Percentiles rank a stretch among this genome's conserved stretches.
These are phyloP conservation scores for Paecilomyces formosus DNA, from an alignment of 2,329 filamentous ascomycete species.

Conservation along the genomic window DNA sequence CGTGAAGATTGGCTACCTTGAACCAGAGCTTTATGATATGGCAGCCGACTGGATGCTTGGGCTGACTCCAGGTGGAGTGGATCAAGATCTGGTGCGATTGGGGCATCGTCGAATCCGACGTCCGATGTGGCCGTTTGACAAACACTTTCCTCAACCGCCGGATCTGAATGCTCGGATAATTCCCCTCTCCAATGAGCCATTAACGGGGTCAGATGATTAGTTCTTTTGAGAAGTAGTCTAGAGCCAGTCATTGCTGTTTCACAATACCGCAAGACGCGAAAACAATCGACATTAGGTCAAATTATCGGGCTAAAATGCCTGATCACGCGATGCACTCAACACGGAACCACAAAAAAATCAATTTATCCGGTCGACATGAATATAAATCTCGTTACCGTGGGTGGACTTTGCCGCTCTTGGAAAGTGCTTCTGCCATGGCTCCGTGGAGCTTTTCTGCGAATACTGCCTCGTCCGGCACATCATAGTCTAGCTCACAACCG, in stretches of 20 bases:
- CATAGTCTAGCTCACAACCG: not conserved
- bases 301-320: not conserved
- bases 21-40: slow-evolving; percentile 50
- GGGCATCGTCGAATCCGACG: slow-evolving; percentile 42
- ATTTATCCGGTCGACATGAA: not conserved
- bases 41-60: slow-evolving; percentile 48
- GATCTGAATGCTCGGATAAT: slow-evolving; percentile 31
- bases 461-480: not conserved
- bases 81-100: slow-evolving; percentile 44
- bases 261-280: not conserved
- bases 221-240: not conserved
- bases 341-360: not conserved
- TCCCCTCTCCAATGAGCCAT: slow-evolving; percentile 19
- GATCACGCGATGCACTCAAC: not conserved
- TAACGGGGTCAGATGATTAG: slow-evolving; percentile 3
- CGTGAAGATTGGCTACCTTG: slow-evolving; percentile 51
- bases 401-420: not conserved
- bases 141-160: slow-evolving; percentile 22
- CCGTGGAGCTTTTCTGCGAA: not conserved
- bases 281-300: not conserved
- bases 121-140: slow-evolving; percentile 45
- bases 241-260: not conserved
- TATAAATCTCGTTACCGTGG: not conserved
- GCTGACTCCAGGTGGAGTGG: slow-evolving; percentile 47
- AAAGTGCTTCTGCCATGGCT: not conserved